phyloP scores from a whole-genome alignment of 495 filamentous ascomycete genomes.

The Aspergillus panamensis region DNA sequence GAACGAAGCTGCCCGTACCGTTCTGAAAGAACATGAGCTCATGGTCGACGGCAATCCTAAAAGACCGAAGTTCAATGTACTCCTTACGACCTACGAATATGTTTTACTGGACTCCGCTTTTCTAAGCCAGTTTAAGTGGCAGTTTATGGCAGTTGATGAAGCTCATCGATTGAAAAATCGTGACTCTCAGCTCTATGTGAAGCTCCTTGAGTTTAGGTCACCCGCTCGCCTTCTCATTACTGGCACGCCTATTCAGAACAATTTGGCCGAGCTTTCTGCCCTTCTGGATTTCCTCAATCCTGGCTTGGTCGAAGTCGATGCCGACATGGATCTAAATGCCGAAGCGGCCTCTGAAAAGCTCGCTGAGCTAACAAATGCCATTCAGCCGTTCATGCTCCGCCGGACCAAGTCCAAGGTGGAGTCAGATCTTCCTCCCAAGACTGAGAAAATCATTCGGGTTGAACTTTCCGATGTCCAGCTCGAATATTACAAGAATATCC shows the following conservation, averaged over 20 bases:
- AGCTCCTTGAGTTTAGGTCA: slow-evolving; percentile 77
- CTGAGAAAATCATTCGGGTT: slow-evolving; percentile 96
- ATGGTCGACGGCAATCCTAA: slow-evolving; percentile 77
- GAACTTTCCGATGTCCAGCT: slow-evolving; percentile 93
- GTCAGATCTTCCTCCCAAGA: slow-evolving; percentile 92
- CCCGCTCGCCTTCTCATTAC: slow-evolving; percentile 90
- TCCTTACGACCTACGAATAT: slow-evolving; percentile 96
- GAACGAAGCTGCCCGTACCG: slow-evolving; percentile 72
- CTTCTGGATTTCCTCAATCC: slow-evolving; percentile 96
- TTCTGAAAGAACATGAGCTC: slow-evolving; percentile 83
- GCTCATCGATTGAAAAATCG: slow-evolving; percentile 96
- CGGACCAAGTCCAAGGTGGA: slow-evolving; percentile 96
- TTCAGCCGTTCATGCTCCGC: slow-evolving; percentile 90
- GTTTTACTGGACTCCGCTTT: slow-evolving; percentile 75
- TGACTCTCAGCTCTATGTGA: slow-evolving; percentile 84
- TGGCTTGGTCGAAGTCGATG: slow-evolving; percentile 79
- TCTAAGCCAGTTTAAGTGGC: slow-evolving; percentile 88
- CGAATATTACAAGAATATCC: slow-evolving; percentile 98
- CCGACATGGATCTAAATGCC: slow-evolving; percentile 76
- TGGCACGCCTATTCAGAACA: slow-evolving; percentile 96
- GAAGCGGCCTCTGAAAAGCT: slow-evolving; percentile 67
- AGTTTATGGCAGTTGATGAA: slow-evolving; percentile 93
- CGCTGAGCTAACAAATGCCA: slow-evolving; percentile 65
- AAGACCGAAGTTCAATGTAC: slow-evolving; percentile 87
- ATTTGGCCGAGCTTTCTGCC: slow-evolving; percentile 82